Percentiles rank a stretch among this genome's conserved stretches.
phyloP scores from a whole-genome alignment of 2,329 filamentous ascomycete genomes.

The Pseudofabraea citricarpa region DNA sequence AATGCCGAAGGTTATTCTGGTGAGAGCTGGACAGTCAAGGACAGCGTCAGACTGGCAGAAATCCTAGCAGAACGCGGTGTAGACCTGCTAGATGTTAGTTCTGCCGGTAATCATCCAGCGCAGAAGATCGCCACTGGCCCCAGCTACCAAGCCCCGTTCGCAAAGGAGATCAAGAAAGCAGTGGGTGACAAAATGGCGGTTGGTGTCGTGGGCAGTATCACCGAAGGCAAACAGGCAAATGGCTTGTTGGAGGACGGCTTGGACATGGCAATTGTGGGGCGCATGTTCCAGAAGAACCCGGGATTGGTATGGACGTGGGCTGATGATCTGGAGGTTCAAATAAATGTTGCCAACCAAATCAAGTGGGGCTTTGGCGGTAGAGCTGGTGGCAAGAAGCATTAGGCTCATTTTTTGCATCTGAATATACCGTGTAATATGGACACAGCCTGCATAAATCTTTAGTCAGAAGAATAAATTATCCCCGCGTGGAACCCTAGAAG shows the following conservation, averaged over 20 bases:
- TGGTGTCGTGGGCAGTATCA: constrained; percentile 45
- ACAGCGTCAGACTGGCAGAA: constrained; percentile 59
- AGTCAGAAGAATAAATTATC: too few relatives aligned
- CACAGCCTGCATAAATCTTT: too few relatives aligned
- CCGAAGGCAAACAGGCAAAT: constrained; percentile 38
- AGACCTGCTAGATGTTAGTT: constrained; percentile 70
- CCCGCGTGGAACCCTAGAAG: too few relatives aligned
- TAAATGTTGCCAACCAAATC: constrained; percentile 48
- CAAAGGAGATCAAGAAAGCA: constrained; percentile 65
- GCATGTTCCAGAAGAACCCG: constrained; percentile 55
- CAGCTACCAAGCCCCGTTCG: constrained; percentile 68
- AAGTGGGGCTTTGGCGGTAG: constrained; percentile 48
- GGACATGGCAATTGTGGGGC: constrained; percentile 45
- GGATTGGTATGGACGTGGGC: constrained; percentile 51
- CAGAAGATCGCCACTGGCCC: constrained; percentile 55
- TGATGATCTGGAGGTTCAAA: constrained; percentile 43
- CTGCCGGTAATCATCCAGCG: constrained; percentile 56
- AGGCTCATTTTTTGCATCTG: not conserved
- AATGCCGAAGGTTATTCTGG: constrained; percentile 44
- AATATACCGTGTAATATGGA: too few relatives aligned
- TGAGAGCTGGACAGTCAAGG: constrained; percentile 62
- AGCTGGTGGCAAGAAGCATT: constrained; percentile 10
- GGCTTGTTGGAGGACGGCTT: constrained; percentile 42
- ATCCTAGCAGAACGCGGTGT: constrained; percentile 62
- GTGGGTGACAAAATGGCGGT: constrained; percentile 52